Evolutionary conservation across 2,329 filamentous ascomycete species (phyloP), one percentile per base, ranked within the genome.

Genomic region (Coniella vitis): DNA sequence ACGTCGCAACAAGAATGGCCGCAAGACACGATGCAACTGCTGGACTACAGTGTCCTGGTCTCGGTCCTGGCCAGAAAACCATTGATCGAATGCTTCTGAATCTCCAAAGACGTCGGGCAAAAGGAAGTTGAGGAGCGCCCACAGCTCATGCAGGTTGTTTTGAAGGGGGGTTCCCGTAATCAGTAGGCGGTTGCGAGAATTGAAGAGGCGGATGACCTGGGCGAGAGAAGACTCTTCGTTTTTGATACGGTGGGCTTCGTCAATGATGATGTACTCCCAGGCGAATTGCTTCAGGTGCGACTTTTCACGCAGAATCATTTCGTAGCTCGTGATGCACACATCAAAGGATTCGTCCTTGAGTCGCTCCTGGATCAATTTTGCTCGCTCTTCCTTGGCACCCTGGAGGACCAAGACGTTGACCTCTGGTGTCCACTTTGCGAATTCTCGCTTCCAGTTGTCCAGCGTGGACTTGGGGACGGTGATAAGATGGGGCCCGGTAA

Each of bases 261-360:
- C 93, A 56, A 98, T 95, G 58, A 98, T 95, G 67, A 98, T 98
- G 68, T 98, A 98, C 66, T 98, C 91, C 93, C 93, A 98, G 0
- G 93, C 90, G 65, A 98, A 95, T 67, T 97, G 97, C 71, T 93
- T 95, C 57, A 98, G 69, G 58, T 95, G 89, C 1, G 87, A 76
- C 71, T 98, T 97, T 64, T 98, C 93, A 50, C 93, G 83, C 12
- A 98, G 75, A 52, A 98, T 90, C 91, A 98, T 97, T 67, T 98
- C 93, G 70, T 98, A 98, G 65, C 90, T 96, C 13, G 93, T 98
- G 64, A 98, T 87, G 70, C 91, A 96, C 16, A 97, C 91, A 61
- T 98, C 93, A 58, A 98, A 98, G 57, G 95, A 88, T 65, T 96
- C 90, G 52, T 94, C 87, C 16, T 94, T 76, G n/a, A 98, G 75